Conservation (phyloP, 352 stramenopile genomes). For the Pythium phragmiticola region DNA sequence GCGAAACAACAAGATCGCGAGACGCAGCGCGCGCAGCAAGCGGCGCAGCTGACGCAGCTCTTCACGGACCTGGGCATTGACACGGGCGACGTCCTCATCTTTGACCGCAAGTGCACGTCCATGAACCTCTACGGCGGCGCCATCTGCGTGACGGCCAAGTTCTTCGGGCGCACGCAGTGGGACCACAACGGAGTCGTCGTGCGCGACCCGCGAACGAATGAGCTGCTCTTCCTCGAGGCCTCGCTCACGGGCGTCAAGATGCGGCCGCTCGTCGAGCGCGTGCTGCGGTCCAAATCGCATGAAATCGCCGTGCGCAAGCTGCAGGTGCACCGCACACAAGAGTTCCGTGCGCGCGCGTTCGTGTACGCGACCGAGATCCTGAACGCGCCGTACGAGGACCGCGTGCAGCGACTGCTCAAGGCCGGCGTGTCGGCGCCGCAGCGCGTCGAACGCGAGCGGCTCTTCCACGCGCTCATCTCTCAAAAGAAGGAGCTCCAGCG, state of each 20-base stretch:
- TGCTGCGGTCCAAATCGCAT: conserved; percentile 65
- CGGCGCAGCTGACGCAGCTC: conserved; percentile 31
- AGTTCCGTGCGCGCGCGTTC: conserved; percentile 56
- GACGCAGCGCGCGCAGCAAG: conserved; percentile 12
- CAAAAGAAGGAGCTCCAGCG: conserved; percentile 64
- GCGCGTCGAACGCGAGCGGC: conserved; percentile 63
- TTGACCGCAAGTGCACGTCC: conserved; percentile 70
- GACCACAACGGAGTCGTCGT: conserved; percentile 87
- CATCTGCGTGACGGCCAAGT: conserved; percentile 79
- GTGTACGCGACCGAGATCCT: conserved; percentile 62
- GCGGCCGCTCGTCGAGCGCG: conserved; percentile 71
- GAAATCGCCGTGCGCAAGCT: conserved; percentile 75
- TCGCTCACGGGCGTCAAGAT: conserved; percentile 82
- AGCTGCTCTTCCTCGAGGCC: conserved; percentile 75
- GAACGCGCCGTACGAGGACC: conserved; percentile 79
- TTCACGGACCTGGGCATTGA: conserved; percentile 57
- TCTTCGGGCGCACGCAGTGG: conserved; percentile 80
- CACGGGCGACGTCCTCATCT: conserved; percentile 78
- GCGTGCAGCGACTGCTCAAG: conserved; percentile 72
- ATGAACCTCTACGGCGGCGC: conserved; percentile 79
- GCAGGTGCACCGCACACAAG: conserved; percentile 57
- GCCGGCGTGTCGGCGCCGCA: conserved; percentile 68
- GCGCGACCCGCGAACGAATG: conserved; percentile 36
- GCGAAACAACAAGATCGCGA: conserved; percentile 10
- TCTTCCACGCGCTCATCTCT: conserved; percentile 66